phyloP scores from a whole-genome alignment of 306 rosid genomes.

The Fagus sylvatica region DNA sequence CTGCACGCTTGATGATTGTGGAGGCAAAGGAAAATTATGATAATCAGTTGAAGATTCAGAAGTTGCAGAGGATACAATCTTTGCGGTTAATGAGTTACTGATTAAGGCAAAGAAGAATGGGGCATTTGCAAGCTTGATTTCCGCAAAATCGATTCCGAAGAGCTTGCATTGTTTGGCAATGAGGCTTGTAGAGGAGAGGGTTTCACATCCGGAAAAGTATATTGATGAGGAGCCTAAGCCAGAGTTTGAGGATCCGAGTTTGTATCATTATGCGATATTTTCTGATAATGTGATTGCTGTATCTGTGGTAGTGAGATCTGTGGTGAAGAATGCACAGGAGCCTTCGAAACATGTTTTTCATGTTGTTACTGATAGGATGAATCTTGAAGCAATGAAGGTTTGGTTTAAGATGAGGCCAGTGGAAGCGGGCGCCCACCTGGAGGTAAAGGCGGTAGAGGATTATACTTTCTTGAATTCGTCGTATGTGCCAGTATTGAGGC shows the following conservation, averaged over 20 bases:
- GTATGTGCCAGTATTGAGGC: slow-evolving; percentile 76
- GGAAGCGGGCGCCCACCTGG: slow-evolving; percentile 80
- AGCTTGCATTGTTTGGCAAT: slow-evolving; percentile 97
- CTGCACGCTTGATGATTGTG: slow-evolving; percentile 68
- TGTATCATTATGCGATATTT: slow-evolving; percentile 94
- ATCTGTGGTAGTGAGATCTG: slow-evolving; percentile 90
- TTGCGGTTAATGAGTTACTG: slow-evolving; percentile 89
- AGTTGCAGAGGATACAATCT: slow-evolving; percentile 94
- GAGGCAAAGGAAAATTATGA: slow-evolving; percentile 93
- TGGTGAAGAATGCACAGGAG: slow-evolving; percentile 80
- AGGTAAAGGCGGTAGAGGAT: slow-evolving; percentile 86
- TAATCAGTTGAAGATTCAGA: slow-evolving; percentile 93
- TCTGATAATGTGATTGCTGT: slow-evolving; percentile 93
- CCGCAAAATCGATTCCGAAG: slow-evolving; percentile 87
- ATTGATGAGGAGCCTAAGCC: slow-evolving; percentile 68
- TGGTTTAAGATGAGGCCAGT: slow-evolving; percentile 98
- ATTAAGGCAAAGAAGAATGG: slow-evolving; percentile 95
- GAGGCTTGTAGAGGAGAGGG: slow-evolving; percentile 91
- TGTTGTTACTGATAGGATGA: slow-evolving; percentile 89
- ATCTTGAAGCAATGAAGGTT: slow-evolving; percentile 96
- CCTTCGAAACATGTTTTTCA: slow-evolving; percentile 98
- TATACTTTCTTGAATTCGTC: slow-evolving; percentile 80
- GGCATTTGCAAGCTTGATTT: slow-evolving; percentile 80
- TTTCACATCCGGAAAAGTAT: slow-evolving; percentile 78
- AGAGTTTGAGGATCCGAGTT: slow-evolving; percentile 87